These are phyloP conservation scores for Galerina marginata DNA, from an alignment of 768 basidiomycete species.

Conservation along the genomic window DNA sequence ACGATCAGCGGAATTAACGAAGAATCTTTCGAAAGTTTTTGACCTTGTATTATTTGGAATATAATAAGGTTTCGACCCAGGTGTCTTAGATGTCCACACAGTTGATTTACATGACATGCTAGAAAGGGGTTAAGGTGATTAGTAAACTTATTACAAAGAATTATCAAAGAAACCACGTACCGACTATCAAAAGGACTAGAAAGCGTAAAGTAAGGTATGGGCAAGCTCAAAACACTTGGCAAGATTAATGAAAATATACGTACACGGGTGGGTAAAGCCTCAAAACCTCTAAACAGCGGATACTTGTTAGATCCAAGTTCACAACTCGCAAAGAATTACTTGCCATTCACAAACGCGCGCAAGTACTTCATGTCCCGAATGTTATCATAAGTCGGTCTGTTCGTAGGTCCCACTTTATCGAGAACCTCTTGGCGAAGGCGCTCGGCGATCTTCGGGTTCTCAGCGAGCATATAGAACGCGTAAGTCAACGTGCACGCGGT, in stretches of 20 bases:
- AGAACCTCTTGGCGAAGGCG: constrained; percentile 48
- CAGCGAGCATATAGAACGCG: constrained; percentile 47
- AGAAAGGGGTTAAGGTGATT: not conserved
- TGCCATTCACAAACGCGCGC: constrained; percentile 39
- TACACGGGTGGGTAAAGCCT: constrained; percentile 44
- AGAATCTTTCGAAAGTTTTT: constrained; percentile 24
- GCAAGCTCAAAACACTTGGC: not conserved
- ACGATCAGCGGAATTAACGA: not conserved
- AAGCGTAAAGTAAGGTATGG: not conserved
- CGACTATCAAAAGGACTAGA: constrained; percentile 18
- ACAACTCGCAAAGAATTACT: not conserved
- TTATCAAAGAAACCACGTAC: constrained; percentile 2
- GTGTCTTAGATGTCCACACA: constrained; percentile 22
- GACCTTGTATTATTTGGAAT: constrained; percentile 42
- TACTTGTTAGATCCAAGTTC: not conserved
- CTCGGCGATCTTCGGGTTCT: constrained; percentile 43
- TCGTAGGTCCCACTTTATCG: constrained; percentile 38
- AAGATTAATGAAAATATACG: constrained; percentile 7
- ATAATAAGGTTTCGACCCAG: constrained; percentile 26
- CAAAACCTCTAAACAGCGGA: constrained; percentile 40
- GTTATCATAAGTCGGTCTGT: constrained; percentile 48
- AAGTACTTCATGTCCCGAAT: constrained; percentile 50
- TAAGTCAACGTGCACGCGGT: constrained; percentile 47
- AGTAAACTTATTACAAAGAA: too few species aligned
- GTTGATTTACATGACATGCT: constrained; percentile 12